phyloP scores from a whole-genome alignment of 352 stramenopile genomes.

The Pythium aristosporum region DNA sequence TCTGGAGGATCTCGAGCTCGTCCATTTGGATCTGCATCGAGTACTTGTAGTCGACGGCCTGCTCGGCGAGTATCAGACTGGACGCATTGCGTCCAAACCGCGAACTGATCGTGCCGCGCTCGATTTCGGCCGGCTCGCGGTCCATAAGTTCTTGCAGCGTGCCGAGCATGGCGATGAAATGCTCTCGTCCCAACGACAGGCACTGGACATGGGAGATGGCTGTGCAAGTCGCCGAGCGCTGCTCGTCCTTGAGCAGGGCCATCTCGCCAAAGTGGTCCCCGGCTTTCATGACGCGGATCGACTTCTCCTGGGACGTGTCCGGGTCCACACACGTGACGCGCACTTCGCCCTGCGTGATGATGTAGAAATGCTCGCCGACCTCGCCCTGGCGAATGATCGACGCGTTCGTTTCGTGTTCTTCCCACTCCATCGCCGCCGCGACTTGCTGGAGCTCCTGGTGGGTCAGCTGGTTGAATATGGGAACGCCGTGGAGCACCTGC shows the following conservation, averaged over 20 bases:
- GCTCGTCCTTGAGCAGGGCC: slow-evolving; percentile 91
- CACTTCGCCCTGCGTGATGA: slow-evolving; percentile 77
- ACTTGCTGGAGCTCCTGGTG: slow-evolving; percentile 67
- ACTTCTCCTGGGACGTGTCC: slow-evolving; percentile 38
- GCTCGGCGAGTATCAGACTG: slow-evolving; percentile 33
- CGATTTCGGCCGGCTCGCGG: slow-evolving; percentile 39
- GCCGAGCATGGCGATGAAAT: slow-evolving; percentile 81
- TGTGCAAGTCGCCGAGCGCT: slow-evolving; percentile 89
- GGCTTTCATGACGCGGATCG: slow-evolving; percentile 58
- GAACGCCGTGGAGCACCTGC: slow-evolving; percentile 48
- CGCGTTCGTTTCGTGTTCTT: slow-evolving; percentile 56
- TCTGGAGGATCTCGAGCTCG: slow-evolving; percentile 76
- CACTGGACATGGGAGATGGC: slow-evolving; percentile 65
- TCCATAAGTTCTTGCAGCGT: slow-evolving; percentile 81
- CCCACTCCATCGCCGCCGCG: slow-evolving; percentile 78
- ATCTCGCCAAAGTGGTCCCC: slow-evolving; percentile 95
- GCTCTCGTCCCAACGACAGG: slow-evolving; percentile 59
- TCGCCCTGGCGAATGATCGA: slow-evolving; percentile 73
- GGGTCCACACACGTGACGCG: slow-evolving; percentile 59
- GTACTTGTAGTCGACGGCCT: slow-evolving; percentile 63
- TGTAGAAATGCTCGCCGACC: slow-evolving; percentile 76
- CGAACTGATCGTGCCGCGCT: slow-evolving; percentile 16
- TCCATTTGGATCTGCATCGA: slow-evolving; percentile 69
- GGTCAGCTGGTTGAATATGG: slow-evolving; percentile 72
- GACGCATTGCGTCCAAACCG: slow-evolving; percentile 36